A percentile compares a stretch with the other conserved stretches of the same genome.
phyloP scores from a whole-genome alignment of 2,329 filamentous ascomycete genomes.

The Scolecobasidium constrictum region DNA sequence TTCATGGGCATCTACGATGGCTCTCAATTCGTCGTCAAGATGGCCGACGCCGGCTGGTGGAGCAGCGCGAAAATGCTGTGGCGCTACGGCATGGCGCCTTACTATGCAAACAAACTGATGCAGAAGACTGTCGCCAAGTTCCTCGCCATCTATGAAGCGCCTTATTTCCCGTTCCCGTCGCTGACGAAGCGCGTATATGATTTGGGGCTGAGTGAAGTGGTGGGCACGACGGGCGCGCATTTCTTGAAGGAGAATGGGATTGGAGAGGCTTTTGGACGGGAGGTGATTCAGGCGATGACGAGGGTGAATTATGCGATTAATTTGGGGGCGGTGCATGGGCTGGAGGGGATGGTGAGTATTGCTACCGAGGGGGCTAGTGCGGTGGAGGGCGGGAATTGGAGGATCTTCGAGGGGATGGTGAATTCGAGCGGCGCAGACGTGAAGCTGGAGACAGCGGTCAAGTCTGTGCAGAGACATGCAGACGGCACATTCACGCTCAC shows the following conservation, averaged over 20 bases:
- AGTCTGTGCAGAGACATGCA: conserved; percentile 37
- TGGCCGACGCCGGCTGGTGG: conserved; percentile 49
- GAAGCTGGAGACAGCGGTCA: conserved; percentile 57
- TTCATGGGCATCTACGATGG: conserved; percentile 80
- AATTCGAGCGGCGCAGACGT: conserved; percentile 50
- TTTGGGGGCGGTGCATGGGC: conserved; percentile 70
- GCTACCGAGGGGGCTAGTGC: conserved; percentile 73
- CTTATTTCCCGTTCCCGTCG: conserved; percentile 74
- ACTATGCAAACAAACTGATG: conserved; percentile 62
- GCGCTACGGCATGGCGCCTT: conserved; percentile 73
- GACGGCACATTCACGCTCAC: conserved; percentile 34
- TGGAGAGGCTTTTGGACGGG: conserved; percentile 54
- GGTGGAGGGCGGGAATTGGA: conserved; percentile 82
- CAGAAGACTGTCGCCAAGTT: conserved; percentile 62
- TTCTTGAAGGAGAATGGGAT: conserved; percentile 61
- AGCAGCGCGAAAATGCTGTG: conserved; percentile 76
- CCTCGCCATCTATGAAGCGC: conserved; percentile 66
- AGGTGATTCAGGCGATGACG: conserved; percentile 83
- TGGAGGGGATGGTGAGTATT: conserved; percentile 89
- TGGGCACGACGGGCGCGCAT: conserved; percentile 61
- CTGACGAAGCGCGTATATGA: conserved; percentile 58
- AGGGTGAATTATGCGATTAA: conserved; percentile 94
- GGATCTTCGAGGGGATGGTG: conserved; percentile 80
- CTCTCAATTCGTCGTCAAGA: conserved; percentile 49
- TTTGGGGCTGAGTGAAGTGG: conserved; percentile 55